Evolutionary conservation across 768 basidiomycete genomes (phyloP).

Genomic region (Tremella fuciformis): DNA sequence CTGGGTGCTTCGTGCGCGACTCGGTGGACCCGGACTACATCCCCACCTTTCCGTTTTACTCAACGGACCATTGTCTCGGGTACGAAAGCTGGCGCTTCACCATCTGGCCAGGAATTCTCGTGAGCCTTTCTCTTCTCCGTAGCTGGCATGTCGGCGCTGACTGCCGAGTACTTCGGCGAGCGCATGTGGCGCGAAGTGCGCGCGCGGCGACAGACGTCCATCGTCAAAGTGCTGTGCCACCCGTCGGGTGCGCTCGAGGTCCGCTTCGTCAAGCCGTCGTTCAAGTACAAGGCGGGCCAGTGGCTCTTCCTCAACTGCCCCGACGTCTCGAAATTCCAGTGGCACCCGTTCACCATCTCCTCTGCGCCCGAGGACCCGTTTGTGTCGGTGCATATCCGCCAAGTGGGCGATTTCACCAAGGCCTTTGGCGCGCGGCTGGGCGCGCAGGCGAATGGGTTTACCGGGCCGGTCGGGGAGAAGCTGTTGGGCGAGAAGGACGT

Average conservation of each 20-base stretch:
- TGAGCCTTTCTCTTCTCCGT: constrained; percentile 13
- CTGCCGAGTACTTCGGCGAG: constrained; percentile 69
- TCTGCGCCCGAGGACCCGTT: constrained; percentile 93
- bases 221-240: constrained; percentile 84
- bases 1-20: constrained; percentile 87
- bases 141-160: not conserved
- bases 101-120: constrained; percentile 79
- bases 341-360: constrained; percentile 98
- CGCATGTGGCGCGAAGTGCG: constrained; percentile 79
- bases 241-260: constrained; percentile 91
- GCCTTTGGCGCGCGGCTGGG: constrained; percentile 83
- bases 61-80: constrained; percentile 79
- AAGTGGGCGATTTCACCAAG: constrained; percentile 59
- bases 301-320: constrained; percentile 55
- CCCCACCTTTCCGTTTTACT: constrained; percentile 78
- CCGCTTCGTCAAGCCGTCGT: constrained; percentile 83
- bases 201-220: constrained; percentile 68
- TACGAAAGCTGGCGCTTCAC: constrained; percentile 87
- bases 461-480: constrained; percentile 48
- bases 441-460: constrained; percentile 27
- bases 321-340: constrained; percentile 76
- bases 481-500: constrained; percentile 63
- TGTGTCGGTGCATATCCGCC: constrained; percentile 86
- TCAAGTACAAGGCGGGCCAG: constrained; percentile 67
- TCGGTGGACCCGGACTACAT: constrained; percentile 69